Evolutionary conservation across 2,329 filamentous ascomycete species (phyloP).

Genomic region (Hyphodiscus sp.): DNA sequence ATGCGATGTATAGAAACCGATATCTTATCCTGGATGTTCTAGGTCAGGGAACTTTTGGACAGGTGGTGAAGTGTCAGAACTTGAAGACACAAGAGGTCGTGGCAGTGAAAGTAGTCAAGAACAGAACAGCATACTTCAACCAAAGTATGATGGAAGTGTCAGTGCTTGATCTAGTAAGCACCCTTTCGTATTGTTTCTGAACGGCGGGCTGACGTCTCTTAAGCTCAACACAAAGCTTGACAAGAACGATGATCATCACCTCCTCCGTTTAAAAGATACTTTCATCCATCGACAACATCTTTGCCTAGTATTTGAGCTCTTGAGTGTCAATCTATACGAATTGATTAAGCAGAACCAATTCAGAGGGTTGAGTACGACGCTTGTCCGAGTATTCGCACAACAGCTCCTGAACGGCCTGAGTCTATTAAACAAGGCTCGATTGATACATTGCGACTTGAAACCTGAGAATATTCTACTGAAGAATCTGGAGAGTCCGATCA

Average conservation of each 20-base stretch:
- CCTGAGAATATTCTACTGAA: conserved; percentile 97
- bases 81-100: conserved; percentile 97
- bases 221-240: conserved; percentile 97
- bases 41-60: conserved; percentile 94
- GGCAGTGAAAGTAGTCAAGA: conserved; percentile 98
- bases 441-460: conserved; percentile 98
- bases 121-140: conserved; percentile 98
- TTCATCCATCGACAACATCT: conserved; percentile 98
- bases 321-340: conserved; percentile 97
- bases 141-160: conserved; percentile 99
- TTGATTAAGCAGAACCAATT: conserved; percentile 99
- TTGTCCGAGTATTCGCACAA: conserved; percentile 95
- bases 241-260: conserved; percentile 97
- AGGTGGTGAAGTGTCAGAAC: conserved; percentile 98
- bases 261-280: conserved; percentile 90
- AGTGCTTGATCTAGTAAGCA: conserved; percentile 78
- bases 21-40: conserved; percentile 96
- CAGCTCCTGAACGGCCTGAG: conserved; percentile 90
- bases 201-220: conserved; percentile 12
- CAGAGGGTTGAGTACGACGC: conserved; percentile 89
- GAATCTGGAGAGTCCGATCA: conserved; percentile 97
- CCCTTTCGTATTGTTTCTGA: conserved; percentile 20
- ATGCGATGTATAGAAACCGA: conserved; percentile 58
- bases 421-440: conserved; percentile 86
- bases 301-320: conserved; percentile 89